A percentile compares a stretch with the other conserved stretches of the same genome.
Evolutionary conservation across 352 stramenopile genomes (phyloP).

Genomic region (Pythium periplocum): DNA sequence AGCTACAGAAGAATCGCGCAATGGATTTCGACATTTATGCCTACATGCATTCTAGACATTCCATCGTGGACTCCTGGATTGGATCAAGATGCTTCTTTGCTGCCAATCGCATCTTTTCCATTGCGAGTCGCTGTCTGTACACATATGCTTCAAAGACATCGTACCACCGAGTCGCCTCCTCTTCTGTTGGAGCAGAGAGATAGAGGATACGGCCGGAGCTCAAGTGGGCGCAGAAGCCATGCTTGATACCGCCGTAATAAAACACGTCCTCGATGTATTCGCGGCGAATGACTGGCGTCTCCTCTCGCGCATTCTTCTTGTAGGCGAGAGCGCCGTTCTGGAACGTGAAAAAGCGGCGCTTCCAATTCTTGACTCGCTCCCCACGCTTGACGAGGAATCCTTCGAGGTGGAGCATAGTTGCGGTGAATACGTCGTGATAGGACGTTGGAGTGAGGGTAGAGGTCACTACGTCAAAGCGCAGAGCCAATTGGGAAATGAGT

Average conservation of each 20-base stretch:
- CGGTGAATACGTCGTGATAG: slow-evolving; percentile 1
- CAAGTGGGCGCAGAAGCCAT: slow-evolving; percentile 53
- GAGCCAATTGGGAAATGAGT: slow-evolving; percentile 2
- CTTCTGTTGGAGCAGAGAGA: slow-evolving; percentile 40
- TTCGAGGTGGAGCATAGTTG: slow-evolving; percentile 20
- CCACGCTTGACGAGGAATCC: slow-evolving; percentile 59
- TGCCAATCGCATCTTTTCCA: slow-evolving; percentile 45
- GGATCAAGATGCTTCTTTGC: slow-evolving; percentile 35
- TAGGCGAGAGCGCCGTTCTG: slow-evolving; percentile 52
- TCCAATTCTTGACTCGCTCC: slow-evolving; percentile 63
- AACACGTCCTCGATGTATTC: slow-evolving; percentile 57
- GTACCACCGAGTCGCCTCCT: slow-evolving; percentile 48
- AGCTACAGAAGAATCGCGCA: too few species aligned
- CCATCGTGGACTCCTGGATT: slow-evolving; percentile 40
- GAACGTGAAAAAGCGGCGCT: slow-evolving; percentile 63
- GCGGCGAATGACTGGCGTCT: slow-evolving; percentile 36
- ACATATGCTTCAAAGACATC: slow-evolving; percentile 47
- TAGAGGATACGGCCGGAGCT: slow-evolving; percentile 46
- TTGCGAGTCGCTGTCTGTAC: slow-evolving; percentile 27
- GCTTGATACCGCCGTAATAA: slow-evolving; percentile 51
- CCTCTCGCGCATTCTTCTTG: slow-evolving; percentile 46
- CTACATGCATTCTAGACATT: slow-evolving; percentile 8
- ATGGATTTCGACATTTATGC: too few species aligned
- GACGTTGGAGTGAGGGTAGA: slow-evolving; percentile 2
- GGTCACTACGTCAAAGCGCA: slow-evolving; percentile 2